phyloP scores from a whole-genome alignment of 2,329 filamentous ascomycete genomes.

The Fusarium tupiense region DNA sequence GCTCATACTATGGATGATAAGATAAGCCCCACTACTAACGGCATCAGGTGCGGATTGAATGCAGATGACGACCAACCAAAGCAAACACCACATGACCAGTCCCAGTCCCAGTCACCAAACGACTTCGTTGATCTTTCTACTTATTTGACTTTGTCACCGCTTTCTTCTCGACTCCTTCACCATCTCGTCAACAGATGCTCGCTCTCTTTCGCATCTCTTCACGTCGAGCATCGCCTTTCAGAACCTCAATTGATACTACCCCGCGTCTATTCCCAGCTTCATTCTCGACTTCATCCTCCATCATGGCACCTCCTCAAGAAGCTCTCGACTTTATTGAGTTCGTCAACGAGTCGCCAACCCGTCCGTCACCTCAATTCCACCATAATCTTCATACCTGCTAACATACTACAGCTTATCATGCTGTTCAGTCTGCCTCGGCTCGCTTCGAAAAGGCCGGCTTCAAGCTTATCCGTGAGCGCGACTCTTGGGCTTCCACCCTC shows the following conservation, averaged over 20 bases:
- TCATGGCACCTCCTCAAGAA: slow-evolving; percentile 63
- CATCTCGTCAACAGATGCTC: slow-evolving; percentile 34
- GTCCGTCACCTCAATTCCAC: slow-evolving; percentile 60
- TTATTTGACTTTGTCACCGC: slow-evolving; percentile 8
- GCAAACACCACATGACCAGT: slow-evolving; percentile 9
- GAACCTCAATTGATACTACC: slow-evolving; percentile 21
- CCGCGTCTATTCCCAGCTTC: slow-evolving; percentile 7
- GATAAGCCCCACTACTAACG: slow-evolving; percentile 28
- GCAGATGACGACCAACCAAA: slow-evolving; percentile 16
- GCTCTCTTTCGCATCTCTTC: slow-evolving; percentile 23
- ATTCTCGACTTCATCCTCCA: slow-evolving; percentile 48
- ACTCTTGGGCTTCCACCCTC: slow-evolving; percentile 84
- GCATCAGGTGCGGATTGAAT: slow-evolving; percentile 2
- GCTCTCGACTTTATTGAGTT: slow-evolving; percentile 91
- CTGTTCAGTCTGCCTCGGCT: slow-evolving; percentile 80
- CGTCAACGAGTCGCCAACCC: slow-evolving; percentile 92
- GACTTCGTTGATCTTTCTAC: neutral
- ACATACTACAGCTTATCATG: slow-evolving; percentile 81
- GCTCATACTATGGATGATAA: slow-evolving; percentile 18
- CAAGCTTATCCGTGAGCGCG: slow-evolving; percentile 86
- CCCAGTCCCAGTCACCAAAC: neutral
- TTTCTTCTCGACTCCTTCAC: slow-evolving; percentile 12
- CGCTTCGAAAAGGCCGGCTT: slow-evolving; percentile 87
- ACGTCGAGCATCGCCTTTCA: slow-evolving; percentile 18
- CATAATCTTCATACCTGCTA: slow-evolving; percentile 9